A percentile compares a stretch with the other conserved stretches of the same genome.
phyloP scores from a whole-genome alignment of 495 filamentous ascomycete species.

The Parachaetomium inaequale region DNA sequence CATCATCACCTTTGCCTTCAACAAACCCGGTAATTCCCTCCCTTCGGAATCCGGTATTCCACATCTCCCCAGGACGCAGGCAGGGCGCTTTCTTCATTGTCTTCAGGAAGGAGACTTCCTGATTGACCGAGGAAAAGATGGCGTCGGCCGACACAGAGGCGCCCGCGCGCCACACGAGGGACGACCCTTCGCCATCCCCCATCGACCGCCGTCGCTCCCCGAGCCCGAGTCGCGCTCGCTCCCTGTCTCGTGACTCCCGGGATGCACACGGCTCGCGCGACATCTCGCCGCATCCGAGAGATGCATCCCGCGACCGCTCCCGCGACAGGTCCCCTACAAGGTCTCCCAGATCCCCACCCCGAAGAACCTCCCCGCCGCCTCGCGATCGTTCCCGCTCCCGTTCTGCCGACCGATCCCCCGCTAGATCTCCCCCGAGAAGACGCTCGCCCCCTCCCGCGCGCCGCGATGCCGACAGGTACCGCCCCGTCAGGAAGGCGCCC shows the following conservation, averaged over 20 bases:
- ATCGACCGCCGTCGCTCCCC: conserved; percentile 1
- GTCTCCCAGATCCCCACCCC: not conserved
- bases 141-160: conserved; percentile 29
- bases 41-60: not conserved
- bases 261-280: not conserved
- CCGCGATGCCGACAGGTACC: conserved; percentile 45
- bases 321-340: conserved; percentile 14
- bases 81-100: not conserved
- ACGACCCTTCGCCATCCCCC: conserved; percentile 15
- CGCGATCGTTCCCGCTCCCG: conserved; percentile 17
- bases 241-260: not conserved
- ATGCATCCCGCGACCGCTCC: not conserved
- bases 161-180: conserved; percentile 22
- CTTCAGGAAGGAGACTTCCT: not conserved
- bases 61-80: not conserved
- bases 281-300: not conserved
- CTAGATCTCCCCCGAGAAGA: conserved; percentile 28
- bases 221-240: conserved; percentile 14
- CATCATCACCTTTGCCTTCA: not conserved
- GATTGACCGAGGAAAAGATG: conserved; percentile 16
- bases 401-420: conserved; percentile 7
- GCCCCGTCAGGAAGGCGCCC: conserved; percentile 34
- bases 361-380: conserved; percentile 1
- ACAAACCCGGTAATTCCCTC: not conserved
- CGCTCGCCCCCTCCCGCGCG: conserved; percentile 24